These are phyloP conservation scores for Ensete glaucum DNA, from an alignment of 176 grass and related monocot species.

Conservation along the genomic window DNA sequence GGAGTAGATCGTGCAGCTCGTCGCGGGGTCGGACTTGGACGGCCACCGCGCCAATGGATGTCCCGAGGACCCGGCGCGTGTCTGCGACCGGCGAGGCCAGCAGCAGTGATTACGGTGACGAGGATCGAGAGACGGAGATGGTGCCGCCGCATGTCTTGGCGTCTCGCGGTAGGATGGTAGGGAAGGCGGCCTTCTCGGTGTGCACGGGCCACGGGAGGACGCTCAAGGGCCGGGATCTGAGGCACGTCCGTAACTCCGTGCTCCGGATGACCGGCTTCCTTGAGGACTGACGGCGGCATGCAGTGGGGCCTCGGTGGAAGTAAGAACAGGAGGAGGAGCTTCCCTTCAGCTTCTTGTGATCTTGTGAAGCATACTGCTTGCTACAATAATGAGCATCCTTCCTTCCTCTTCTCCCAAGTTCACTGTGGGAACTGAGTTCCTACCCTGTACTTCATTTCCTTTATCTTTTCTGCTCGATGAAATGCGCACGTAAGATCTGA, in stretches of 20 bases:
- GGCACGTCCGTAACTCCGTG: constrained; percentile 46
- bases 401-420: no score
- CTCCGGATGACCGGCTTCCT: constrained; percentile 71
- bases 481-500: no score
- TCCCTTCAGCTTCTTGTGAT: no score
- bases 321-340: no score
- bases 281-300: constrained; percentile 34
- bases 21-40: not conserved
- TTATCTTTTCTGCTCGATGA: no score
- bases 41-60: not conserved
- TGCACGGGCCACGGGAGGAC: constrained; percentile 53
- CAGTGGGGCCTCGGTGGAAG: no score
- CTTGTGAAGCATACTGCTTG: no score
- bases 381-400: no score
- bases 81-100: not conserved
- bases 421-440: no score
- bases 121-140: constrained; percentile 10
- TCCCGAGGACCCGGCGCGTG: not conserved
- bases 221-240: constrained; percentile 49
- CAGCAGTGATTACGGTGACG: constrained; percentile 1
- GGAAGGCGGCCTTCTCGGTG: constrained; percentile 30
- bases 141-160: constrained; percentile 60
- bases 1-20: not conserved
- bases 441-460: no score
- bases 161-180: constrained; percentile 26